Evolutionary conservation across 1,284 basidiomycete species (phyloP).

Genomic region (Heliocybe sulcata): DNA sequence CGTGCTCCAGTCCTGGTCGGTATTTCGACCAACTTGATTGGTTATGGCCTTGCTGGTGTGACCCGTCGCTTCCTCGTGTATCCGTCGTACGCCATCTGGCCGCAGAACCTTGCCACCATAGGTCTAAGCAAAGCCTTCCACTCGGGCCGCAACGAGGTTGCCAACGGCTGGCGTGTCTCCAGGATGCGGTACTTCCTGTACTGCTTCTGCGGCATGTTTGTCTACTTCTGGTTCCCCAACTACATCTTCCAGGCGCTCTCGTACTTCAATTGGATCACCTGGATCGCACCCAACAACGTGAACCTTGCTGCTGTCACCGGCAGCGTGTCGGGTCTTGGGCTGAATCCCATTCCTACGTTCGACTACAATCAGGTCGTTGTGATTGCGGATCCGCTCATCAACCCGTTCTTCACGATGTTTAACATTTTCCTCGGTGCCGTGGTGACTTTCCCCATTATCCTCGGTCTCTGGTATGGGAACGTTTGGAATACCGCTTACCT

Average conservation of each 20-base stretch:
- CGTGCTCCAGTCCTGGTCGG: constrained; percentile 15
- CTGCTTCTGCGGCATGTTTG: constrained; percentile 23
- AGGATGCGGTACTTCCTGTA: constrained; percentile 32
- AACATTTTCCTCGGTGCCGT: constrained; percentile 17
- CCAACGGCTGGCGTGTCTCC: constrained; percentile 29
- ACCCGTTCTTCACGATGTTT: constrained; percentile 19
- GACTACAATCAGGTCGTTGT: constrained; percentile 29
- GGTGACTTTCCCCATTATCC: constrained; percentile 13
- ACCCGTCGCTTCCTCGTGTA: constrained; percentile 51
- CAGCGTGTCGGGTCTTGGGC: constrained; percentile 8
- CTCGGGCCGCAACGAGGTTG: constrained; percentile 15
- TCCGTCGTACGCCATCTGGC: constrained; percentile 53
- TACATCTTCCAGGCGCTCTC: constrained; percentile 34
- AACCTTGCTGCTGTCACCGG: constrained; percentile 30
- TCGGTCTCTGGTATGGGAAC: constrained; percentile 13
- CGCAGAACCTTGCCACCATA: constrained; percentile 37
- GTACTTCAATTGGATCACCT: constrained; percentile 55
- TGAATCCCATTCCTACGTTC: constrained; percentile 28
- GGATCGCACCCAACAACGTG: constrained; percentile 49
- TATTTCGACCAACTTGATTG: constrained; percentile 36
- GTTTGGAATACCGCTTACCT: constrained; percentile 11
- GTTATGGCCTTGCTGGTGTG: constrained; percentile 43
- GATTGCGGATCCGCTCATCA: constrained; percentile 15
- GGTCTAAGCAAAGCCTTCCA: constrained; percentile 4
- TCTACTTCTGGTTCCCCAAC: constrained; percentile 29